Evolutionary conservation across 495 filamentous ascomycete genomes (phyloP).

Genomic region (Talaromyces proteolyticus): DNA sequence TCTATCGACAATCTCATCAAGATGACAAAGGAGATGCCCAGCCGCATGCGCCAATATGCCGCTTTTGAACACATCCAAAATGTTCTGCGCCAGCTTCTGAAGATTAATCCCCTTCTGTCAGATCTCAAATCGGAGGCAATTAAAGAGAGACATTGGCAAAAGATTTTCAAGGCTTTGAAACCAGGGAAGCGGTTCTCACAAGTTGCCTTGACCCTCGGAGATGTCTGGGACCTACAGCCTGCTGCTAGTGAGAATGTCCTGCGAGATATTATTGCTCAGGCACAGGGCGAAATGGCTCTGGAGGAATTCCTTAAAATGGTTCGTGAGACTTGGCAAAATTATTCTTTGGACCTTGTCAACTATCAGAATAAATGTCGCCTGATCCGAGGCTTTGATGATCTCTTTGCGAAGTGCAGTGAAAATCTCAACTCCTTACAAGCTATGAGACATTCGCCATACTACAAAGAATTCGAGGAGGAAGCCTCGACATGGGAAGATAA

Average conservation of each 20-base stretch:
- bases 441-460: conserved; percentile 98
- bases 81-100: conserved; percentile 79
- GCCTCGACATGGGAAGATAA: conserved; percentile 97
- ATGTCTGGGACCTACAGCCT: conserved; percentile 96
- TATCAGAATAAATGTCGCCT: conserved; percentile 97
- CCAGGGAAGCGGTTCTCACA: conserved; percentile 86
- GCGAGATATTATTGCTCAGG: conserved; percentile 87
- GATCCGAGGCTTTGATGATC: conserved; percentile 96
- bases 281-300: conserved; percentile 96
- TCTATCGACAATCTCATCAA: conserved; percentile 88
- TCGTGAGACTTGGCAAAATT: conserved; percentile 93
- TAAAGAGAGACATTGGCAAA: conserved; percentile 91
- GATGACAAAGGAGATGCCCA: conserved; percentile 99
- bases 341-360: conserved; percentile 86
- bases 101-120: conserved; percentile 78
- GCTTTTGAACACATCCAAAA: conserved; percentile 97
- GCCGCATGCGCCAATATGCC: conserved; percentile 97
- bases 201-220: conserved; percentile 88
- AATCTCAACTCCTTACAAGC: conserved; percentile 96
- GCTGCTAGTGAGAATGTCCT: conserved; percentile 79
- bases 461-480: conserved; percentile 98
- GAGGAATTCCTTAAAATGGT: conserved; percentile 98
- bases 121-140: conserved; percentile 98
- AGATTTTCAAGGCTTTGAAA: conserved; percentile 92
- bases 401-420: conserved; percentile 97